These are phyloP conservation scores for Xylaria sp. DNA, from an alignment of 2,329 filamentous ascomycete genomes.

Conservation along the genomic window DNA sequence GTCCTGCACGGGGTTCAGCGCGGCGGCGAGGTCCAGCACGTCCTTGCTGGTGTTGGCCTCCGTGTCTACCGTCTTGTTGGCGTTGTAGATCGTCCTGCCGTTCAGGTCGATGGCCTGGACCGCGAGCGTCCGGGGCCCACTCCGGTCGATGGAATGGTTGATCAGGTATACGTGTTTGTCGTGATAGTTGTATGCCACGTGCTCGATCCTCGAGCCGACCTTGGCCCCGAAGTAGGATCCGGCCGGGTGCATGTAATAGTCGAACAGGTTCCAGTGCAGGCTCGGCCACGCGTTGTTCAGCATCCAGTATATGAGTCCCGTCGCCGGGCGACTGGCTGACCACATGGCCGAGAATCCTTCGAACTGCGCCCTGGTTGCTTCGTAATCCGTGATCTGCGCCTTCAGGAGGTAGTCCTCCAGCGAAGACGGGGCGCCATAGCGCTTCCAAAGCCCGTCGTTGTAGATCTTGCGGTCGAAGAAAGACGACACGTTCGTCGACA, in stretches of 20 bases:
- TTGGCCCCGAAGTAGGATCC: slow-evolving; percentile 65
- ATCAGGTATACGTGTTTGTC: slow-evolving; percentile 52
- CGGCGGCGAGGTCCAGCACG: slow-evolving; percentile 37
- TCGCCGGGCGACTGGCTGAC: slow-evolving; percentile 54
- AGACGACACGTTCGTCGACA: slow-evolving; percentile 57
- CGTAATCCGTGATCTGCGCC: slow-evolving; percentile 65
- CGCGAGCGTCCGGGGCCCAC: slow-evolving; percentile 46
- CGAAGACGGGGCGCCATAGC: slow-evolving; percentile 55
- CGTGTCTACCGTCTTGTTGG: slow-evolving; percentile 39
- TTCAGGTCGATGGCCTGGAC: slow-evolving; percentile 53
- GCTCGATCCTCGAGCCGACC: slow-evolving; percentile 51
- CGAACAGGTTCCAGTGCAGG: slow-evolving; percentile 67
- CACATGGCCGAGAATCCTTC: slow-evolving; percentile 59
- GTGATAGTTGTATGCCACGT: slow-evolving; percentile 58
- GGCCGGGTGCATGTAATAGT: slow-evolving; percentile 61
- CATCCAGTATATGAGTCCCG: slow-evolving; percentile 70
- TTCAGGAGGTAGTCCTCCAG: slow-evolving; percentile 63
- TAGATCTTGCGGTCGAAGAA: slow-evolving; percentile 62
- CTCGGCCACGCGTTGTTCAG: slow-evolving; percentile 66
- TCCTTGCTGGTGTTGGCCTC: slow-evolving; percentile 49
- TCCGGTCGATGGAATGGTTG: slow-evolving; percentile 51
- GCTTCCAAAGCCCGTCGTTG: slow-evolving; percentile 54
- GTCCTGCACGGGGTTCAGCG: slow-evolving; percentile 41
- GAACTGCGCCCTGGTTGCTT: slow-evolving; percentile 62
- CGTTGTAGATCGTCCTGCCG: slow-evolving; percentile 47